A percentile compares a stretch with the other conserved stretches of the same genome.
Evolutionary conservation across 2,329 filamentous ascomycete genomes (phyloP).

Genomic region (Chaetothyriales sp.): DNA sequence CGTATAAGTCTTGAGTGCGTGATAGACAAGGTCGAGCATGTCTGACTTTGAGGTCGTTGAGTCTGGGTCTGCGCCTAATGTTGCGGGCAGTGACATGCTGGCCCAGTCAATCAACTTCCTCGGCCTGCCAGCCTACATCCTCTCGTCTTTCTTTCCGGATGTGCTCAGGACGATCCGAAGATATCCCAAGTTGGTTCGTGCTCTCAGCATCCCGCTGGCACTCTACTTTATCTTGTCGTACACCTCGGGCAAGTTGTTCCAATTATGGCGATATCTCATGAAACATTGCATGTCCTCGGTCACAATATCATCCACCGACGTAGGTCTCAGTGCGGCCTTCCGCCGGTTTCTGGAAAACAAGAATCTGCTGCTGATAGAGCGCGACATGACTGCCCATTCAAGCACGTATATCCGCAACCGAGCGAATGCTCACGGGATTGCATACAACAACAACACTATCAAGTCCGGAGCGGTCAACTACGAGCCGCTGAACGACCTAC

Average conservation of each 20-base stretch:
- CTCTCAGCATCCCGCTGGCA: not conserved
- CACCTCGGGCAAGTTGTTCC: not conserved
- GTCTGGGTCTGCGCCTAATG: not conserved
- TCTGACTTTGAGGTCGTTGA: not conserved
- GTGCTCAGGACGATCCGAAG: not conserved
- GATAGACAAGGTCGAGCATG: not conserved
- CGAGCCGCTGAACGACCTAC: not conserved
- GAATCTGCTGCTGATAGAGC: not conserved
- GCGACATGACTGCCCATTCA: not conserved
- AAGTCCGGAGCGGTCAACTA: not conserved
- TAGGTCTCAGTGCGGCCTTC: not conserved
- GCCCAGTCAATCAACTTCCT: not conserved
- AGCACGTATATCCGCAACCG: not conserved
- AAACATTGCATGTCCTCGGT: not conserved
- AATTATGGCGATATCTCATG: not conserved
- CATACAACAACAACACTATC: not conserved
- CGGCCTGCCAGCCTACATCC: not conserved
- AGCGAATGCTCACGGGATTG: not conserved
- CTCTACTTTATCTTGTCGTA: not conserved
- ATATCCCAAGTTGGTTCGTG: not conserved
- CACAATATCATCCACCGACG: not conserved
- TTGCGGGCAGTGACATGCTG: not conserved
- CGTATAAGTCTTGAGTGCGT: too few relatives aligned
- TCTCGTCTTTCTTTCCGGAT: not conserved
- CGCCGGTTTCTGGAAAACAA: not conserved